These are phyloP conservation scores for Kwoniella dejecticola DNA, from an alignment of 768 basidiomycete species.

Conservation along the genomic window DNA sequence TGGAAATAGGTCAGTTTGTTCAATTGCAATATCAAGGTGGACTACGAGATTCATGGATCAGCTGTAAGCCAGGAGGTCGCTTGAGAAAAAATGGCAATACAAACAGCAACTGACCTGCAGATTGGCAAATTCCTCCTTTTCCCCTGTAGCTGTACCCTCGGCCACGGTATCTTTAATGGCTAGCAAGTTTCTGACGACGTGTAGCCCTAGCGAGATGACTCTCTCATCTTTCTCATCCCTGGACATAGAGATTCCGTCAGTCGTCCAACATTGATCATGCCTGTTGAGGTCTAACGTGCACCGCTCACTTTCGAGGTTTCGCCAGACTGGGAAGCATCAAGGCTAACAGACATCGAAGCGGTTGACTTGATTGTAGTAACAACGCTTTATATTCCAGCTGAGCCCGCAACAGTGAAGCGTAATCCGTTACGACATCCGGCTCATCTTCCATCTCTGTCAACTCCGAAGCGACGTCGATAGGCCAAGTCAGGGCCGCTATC, in stretches of 20 bases:
- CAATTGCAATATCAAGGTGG: slow-evolving; percentile 70
- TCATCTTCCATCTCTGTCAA: slow-evolving; percentile 83
- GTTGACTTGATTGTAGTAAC: slow-evolving; percentile 36
- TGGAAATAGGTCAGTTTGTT: slow-evolving; percentile 72
- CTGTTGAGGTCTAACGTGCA: background rate
- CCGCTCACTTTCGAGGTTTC: slow-evolving; percentile 61
- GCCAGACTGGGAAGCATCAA: slow-evolving; percentile 78
- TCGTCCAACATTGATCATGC: background rate
- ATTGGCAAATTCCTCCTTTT: slow-evolving; percentile 74
- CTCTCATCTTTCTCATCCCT: slow-evolving; percentile 79
- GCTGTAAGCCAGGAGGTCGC: too few relatives aligned
- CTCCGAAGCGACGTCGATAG: slow-evolving; percentile 92
- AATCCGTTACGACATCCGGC: slow-evolving; percentile 76
- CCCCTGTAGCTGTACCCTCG: slow-evolving; percentile 70
- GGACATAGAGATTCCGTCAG: background rate
- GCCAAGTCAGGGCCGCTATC: slow-evolving; percentile 98
- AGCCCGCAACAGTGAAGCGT: slow-evolving; percentile 75
- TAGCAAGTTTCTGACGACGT: slow-evolving; percentile 88
- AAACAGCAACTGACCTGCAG: slow-evolving; percentile 66
- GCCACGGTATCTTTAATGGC: slow-evolving; percentile 85
- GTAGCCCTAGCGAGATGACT: slow-evolving; percentile 81
- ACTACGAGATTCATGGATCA: slow-evolving; percentile 50
- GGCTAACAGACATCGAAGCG: slow-evolving; percentile 44
- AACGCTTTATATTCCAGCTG: slow-evolving; percentile 81
- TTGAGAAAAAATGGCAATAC: too few relatives aligned